Conservation (phyloP, 768 basidiomycete species). For the Chalciporus piperatus region DNA sequence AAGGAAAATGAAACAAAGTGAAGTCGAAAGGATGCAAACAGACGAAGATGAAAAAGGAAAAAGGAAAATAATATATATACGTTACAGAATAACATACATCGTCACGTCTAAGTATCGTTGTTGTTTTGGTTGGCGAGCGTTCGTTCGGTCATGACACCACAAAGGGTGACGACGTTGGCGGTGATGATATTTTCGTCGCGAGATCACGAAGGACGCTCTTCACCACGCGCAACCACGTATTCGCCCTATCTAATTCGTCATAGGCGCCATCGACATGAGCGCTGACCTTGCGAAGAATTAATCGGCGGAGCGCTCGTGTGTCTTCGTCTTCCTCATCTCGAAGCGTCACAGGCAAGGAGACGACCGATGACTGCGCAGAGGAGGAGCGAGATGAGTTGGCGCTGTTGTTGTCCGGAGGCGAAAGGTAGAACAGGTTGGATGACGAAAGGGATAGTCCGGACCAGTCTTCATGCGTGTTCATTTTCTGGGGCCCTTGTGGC, state of each 20-base stretch:
- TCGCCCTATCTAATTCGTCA: conserved; percentile 61
- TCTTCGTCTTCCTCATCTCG: conserved; percentile 64
- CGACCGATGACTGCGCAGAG: conserved; percentile 34
- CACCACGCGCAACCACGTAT: conserved; percentile 60
- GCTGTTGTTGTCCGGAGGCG: conserved; percentile 15
- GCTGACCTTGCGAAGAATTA: conserved; percentile 67
- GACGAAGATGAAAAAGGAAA: neutral
- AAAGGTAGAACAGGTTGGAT: conserved; percentile 20
- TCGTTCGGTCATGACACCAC: conserved; percentile 11
- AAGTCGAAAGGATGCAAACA: neutral
- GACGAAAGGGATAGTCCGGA: conserved; percentile 3
- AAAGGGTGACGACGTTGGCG: neutral
- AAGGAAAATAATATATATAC: conserved; percentile 29
- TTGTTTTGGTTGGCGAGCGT: neutral
- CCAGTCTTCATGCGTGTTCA: neutral
- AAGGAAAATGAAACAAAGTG: neutral
- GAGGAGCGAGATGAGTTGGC: conserved; percentile 17
- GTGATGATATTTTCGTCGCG: conserved; percentile 26
- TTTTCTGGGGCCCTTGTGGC: conserved; percentile 3
- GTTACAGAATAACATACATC: conserved; percentile 31
- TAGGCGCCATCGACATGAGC: conserved; percentile 52
- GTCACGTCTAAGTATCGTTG: neutral
- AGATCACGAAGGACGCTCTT: conserved; percentile 61
- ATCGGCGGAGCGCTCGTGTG: conserved; percentile 53
- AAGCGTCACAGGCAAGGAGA: conserved; percentile 49